Base-by-base conservation (phyloP, 441 rosid genomes). In the Flueggea neowawraea region DNA sequence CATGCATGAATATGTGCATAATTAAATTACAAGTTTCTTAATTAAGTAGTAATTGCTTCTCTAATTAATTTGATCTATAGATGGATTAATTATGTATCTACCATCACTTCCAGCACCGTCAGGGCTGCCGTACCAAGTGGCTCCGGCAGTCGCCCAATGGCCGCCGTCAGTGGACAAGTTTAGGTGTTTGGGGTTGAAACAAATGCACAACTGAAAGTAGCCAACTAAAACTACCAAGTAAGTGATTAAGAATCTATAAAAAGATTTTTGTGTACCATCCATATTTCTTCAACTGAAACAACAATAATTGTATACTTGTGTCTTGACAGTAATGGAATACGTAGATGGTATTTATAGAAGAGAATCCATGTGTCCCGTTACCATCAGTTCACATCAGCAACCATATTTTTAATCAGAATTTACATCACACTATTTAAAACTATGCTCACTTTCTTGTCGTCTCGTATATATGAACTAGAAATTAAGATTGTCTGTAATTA, bases 91-190 rank as follows among this genome's bases (percentile, higher is more conserved):
- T 12, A 12, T 15, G 11, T 52, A 15, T 2, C 51, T 80, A 82
- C 87, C 84, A 14, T 71, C 75, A 49, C 84, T 80, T 16, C 84
- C 84, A 15, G 77, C 82, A 6, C 87, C 84, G 7, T 74, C 41
- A 10, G 87, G 84, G 63, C 71, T 68, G 50, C 84, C 84, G 12
- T 82, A 82, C 87, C 84, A 80, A 55, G 87, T 82, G 16, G 80
- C 87, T 57, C 73, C 76, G 54, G 84, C 84, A 5, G 75, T 16
- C 4, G 76, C 50, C 84, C 84, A 82, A 5, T 67, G 73, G 41
- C 17, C 65, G 36, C 57, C 69, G 5, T 22, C 3, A 31, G 57
- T 28, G 4, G 80, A 44, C 31, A 73, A 47, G 69, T 58, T 70
- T 6, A 63, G 44, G 0, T 31, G 68, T 50, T 66, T 78, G 41